Base-by-base conservation (phyloP, 768 basidiomycete species). In the Phlebiopsis flavidoalba region DNA sequence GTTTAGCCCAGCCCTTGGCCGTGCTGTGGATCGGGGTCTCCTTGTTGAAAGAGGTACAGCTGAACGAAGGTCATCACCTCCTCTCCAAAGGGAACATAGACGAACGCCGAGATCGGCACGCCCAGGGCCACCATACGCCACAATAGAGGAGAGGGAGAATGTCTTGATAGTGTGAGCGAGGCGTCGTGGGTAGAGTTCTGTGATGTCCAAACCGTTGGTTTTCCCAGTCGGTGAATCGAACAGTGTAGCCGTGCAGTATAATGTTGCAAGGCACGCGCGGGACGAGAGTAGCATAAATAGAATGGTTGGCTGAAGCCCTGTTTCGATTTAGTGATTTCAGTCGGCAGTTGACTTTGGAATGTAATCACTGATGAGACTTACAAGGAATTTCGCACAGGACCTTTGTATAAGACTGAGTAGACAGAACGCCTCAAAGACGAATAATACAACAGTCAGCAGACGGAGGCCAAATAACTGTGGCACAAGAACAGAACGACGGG, bases 31-130 rank as follows among this genome's bases (percentile, higher is more conserved):
- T 15, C 3, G 64, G 57, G 5, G 61, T 46, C 19, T 68, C 55
- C 19, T 60, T 49, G 47, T 73, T 57, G 65, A 68, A 69, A 4
- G n/a, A 73, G 63, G 53, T 63, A 61, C 37, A 54, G 47, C 52
- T 75, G 74, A 1, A 82, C 76, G 53, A 78, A 70, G 8, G 79
- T 75, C 90, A 95, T 93, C 63, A 93, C 85, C 55, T 82, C 81
- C 69, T 89, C 89, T 31, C 95, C 95, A 64, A 95, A 97, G 0
- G 95, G 95, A 4, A 96, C 91, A 71, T 98, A 99, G 53, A 97
- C 83, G 69, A 95, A 98, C 15, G 95, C 94, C n/a, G 89, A 93
- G 15, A 98, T 83, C 6, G 84, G 86, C n/a, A 99, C n/a, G n/a
- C n/a, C n/a, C n/a, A n/a, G n/a, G 82, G 45, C 91, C 89, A 54